Evolutionary conservation across 176 grass and related monocot genomes (phyloP).

Genomic region (Sorghum bicolor): DNA sequence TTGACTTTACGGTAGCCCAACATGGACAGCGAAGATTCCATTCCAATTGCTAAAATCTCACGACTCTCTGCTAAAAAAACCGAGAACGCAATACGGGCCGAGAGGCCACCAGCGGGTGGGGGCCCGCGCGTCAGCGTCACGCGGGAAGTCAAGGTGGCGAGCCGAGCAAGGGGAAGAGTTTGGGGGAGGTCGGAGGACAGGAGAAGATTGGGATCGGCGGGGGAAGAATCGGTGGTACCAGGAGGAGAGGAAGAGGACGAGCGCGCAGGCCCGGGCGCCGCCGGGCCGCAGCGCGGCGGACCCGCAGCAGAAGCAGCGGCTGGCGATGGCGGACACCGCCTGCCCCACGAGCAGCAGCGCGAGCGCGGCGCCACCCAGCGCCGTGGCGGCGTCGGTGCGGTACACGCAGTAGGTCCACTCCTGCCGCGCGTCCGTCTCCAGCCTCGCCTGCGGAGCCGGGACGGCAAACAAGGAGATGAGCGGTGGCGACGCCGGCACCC

Average conservation of each 20-base stretch:
- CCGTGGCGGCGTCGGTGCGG: constrained; percentile 69
- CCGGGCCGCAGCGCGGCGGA: constrained; percentile 56
- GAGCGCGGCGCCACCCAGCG: constrained; percentile 57
- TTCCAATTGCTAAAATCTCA: neutral
- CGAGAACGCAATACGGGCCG: neutral
- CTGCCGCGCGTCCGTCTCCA: constrained; percentile 59
- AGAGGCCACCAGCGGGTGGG: neutral
- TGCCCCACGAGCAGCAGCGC: constrained; percentile 69
- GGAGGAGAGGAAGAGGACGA: constrained; percentile 71
- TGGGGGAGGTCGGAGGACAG: neutral
- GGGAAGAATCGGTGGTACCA: constrained; percentile 36
- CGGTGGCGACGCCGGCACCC: no score
- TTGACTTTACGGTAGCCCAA: constrained; percentile 23
- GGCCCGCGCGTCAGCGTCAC: constrained; percentile 29
- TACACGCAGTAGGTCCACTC: constrained; percentile 83
- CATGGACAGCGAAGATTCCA: constrained; percentile 22
- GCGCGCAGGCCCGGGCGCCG: constrained; percentile 64
- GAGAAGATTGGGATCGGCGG: neutral
- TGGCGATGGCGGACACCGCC: constrained; percentile 52
- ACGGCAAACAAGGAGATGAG: neutral
- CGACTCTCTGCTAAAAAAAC: constrained; percentile 9
- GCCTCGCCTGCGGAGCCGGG: constrained; percentile 43
- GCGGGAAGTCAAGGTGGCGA: constrained; percentile 24
- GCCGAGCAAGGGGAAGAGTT: neutral
- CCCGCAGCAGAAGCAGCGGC: constrained; percentile 86